Evolutionary conservation across 192 early-diverging fungal species (phyloP).

Genomic region (Powellomyces hirtus): DNA sequence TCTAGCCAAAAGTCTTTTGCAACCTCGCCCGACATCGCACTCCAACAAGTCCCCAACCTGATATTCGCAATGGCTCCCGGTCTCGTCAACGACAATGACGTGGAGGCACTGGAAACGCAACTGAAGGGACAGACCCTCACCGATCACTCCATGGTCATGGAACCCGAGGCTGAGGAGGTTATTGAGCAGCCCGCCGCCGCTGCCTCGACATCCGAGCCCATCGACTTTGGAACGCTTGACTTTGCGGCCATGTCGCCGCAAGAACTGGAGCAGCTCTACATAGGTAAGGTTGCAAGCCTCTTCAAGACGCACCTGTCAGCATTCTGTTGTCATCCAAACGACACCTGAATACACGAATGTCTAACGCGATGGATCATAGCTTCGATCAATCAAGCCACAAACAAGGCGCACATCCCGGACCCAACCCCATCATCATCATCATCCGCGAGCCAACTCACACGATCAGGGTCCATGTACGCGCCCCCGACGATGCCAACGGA

Average conservation of each 20-base stretch:
- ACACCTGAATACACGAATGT: too few relatives aligned
- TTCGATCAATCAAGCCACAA: background rate
- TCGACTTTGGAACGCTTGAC: constrained; percentile 20
- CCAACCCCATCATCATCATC: too few relatives aligned
- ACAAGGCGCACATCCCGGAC: too few relatives aligned
- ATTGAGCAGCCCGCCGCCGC: background rate
- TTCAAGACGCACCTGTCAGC: background rate
- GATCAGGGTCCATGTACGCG: background rate
- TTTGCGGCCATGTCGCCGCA: constrained; percentile 11
- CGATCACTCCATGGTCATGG: background rate
- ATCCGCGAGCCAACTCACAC: background rate
- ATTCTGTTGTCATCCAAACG: too few relatives aligned
- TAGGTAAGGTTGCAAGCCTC: constrained; percentile 4
- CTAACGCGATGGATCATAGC: too few relatives aligned
- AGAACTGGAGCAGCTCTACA: constrained; percentile 18
- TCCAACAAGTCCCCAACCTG: too few relatives aligned
- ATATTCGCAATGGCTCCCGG: too few relatives aligned
- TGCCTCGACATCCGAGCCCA: background rate
- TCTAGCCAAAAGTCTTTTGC: too few relatives aligned
- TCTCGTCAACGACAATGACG: too few relatives aligned
- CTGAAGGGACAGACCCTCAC: background rate
- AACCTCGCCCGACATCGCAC: too few relatives aligned
- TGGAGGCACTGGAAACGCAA: too few relatives aligned
- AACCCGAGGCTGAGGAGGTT: background rate
- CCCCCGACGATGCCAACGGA: constrained; percentile 13